These are phyloP conservation scores for Bacterosira constricta DNA, from an alignment of 108 stramenopile species.

Conservation along the genomic window DNA sequence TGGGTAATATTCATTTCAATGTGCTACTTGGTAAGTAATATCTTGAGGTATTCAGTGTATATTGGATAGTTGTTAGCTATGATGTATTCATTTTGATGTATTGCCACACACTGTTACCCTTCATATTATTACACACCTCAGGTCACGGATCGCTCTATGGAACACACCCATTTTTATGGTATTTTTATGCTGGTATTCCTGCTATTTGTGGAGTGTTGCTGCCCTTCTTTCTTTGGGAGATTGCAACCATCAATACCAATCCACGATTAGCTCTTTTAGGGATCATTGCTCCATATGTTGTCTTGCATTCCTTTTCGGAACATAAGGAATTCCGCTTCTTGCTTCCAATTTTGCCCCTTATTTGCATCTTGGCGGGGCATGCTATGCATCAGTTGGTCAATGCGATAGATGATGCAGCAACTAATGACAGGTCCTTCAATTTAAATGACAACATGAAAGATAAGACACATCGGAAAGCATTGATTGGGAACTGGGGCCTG, in stretches of 20 bases:
- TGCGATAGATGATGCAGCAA: not conserved
- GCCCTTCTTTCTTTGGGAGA: conserved; percentile 62
- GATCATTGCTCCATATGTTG: conserved; percentile 57
- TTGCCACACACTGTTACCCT: no score
- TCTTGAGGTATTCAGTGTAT: not conserved
- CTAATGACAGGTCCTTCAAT: not conserved
- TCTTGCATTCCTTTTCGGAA: conserved; percentile 81
- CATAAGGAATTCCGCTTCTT: conserved; percentile 97
- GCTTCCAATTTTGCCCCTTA: conserved; percentile 87
- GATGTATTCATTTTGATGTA: conserved; percentile 1
- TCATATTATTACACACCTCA: not conserved
- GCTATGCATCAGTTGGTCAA: conserved; percentile 8
- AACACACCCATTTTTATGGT: conserved; percentile 85
- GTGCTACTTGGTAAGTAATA: conserved; percentile 68
- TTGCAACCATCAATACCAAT: conserved; percentile 11
- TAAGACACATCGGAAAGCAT: not conserved
- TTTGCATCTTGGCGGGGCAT: conserved; percentile 74
- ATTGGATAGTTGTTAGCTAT: not conserved
- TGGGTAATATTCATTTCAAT: conserved; percentile 90
- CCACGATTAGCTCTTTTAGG: conserved; percentile 51
- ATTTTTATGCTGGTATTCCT: conserved; percentile 78
- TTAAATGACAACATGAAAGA: not conserved
- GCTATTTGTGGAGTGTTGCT: conserved; percentile 69
- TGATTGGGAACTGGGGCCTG: no score
- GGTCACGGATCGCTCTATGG: conserved; percentile 83